phyloP scores from a whole-genome alignment of 805 yeast genomes.

The Sugiyamaella smithiae region DNA sequence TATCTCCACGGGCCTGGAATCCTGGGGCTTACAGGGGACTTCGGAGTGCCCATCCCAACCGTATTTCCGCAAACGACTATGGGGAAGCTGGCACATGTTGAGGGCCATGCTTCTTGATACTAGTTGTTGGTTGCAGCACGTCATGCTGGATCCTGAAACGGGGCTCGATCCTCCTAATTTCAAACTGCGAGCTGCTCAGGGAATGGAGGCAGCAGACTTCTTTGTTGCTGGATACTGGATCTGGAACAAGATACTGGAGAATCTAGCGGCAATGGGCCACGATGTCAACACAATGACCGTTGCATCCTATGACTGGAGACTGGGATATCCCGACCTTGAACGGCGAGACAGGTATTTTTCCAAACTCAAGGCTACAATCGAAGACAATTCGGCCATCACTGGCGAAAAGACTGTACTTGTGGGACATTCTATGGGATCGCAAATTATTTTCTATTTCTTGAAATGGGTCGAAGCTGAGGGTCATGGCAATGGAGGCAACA shows the following conservation, averaged over 20 bases:
- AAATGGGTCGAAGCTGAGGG: constrained; percentile 97
- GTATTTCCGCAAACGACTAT: constrained; percentile 85
- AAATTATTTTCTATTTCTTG: constrained; percentile 79
- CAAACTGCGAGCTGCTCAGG: constrained; percentile 85
- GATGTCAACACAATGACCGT: constrained; percentile 86
- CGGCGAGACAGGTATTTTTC: constrained; percentile 82
- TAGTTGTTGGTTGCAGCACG: constrained; percentile 88
- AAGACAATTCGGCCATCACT: constrained; percentile 48
- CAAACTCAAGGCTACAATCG: constrained; percentile 70
- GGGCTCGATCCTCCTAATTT: constrained; percentile 89
- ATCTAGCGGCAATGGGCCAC: constrained; percentile 89
- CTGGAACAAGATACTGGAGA: constrained; percentile 95
- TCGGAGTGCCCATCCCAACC: constrained; percentile 77
- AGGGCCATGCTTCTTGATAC: constrained; percentile 89
- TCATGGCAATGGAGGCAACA: constrained; percentile 83
- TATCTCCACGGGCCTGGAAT: constrained; percentile 89
- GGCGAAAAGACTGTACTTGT: constrained; percentile 71
- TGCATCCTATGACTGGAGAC: constrained; percentile 96
- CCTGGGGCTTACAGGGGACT: constrained; percentile 80
- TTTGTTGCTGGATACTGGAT: constrained; percentile 98
- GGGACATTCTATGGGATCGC: constrained; percentile 98
- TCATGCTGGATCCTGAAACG: constrained; percentile 84
- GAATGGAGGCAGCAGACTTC: constrained; percentile 95
- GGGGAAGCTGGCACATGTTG: constrained; percentile 98
- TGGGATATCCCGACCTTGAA: constrained; percentile 86